Percentiles rank a stretch among this genome's conserved stretches.
Evolutionary conservation across 2,329 filamentous ascomycete species (phyloP).

Genomic region (Phoma herbarum): DNA sequence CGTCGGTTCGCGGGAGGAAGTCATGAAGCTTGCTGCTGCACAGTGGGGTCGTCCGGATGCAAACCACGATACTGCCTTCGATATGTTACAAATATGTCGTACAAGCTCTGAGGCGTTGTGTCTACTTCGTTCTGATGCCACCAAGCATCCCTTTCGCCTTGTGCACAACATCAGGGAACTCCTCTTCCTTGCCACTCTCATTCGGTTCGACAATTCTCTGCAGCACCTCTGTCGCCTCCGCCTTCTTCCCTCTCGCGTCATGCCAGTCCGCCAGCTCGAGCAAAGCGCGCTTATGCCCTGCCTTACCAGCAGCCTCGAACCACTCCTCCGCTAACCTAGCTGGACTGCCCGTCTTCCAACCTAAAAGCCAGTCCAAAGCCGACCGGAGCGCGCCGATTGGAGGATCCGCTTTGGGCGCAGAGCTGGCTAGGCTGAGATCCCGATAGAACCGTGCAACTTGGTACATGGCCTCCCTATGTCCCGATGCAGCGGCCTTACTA

Average conservation of each 20-base stretch:
- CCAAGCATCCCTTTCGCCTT: slow-evolving; percentile 34
- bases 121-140: slow-evolving; percentile 7
- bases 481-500: slow-evolving; percentile 56
- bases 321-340: slow-evolving; percentile 41
- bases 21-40: background rate
- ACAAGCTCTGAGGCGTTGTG: no score
- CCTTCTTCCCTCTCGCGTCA: slow-evolving; percentile 25
- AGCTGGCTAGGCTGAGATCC: slow-evolving; percentile 23
- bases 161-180: slow-evolving; percentile 39
- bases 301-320: slow-evolving; percentile 38
- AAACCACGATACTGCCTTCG: no score
- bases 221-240: slow-evolving; percentile 26
- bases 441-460: slow-evolving; percentile 54
- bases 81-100: no score
- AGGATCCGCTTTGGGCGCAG: no score
- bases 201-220: slow-evolving; percentile 26
- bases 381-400: slow-evolving; percentile 15
- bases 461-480: slow-evolving; percentile 50
- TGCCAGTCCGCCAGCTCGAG: slow-evolving; percentile 36
- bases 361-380: slow-evolving; percentile 37
- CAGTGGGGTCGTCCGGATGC: no score
- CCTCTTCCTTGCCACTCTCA: slow-evolving; percentile 27
- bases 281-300: slow-evolving; percentile 43
- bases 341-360: slow-evolving; percentile 29
- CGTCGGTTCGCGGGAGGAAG: background rate